These are phyloP conservation scores for Penicillium cinerascens DNA, from an alignment of 495 filamentous ascomycete genomes.

Conservation along the genomic window DNA sequence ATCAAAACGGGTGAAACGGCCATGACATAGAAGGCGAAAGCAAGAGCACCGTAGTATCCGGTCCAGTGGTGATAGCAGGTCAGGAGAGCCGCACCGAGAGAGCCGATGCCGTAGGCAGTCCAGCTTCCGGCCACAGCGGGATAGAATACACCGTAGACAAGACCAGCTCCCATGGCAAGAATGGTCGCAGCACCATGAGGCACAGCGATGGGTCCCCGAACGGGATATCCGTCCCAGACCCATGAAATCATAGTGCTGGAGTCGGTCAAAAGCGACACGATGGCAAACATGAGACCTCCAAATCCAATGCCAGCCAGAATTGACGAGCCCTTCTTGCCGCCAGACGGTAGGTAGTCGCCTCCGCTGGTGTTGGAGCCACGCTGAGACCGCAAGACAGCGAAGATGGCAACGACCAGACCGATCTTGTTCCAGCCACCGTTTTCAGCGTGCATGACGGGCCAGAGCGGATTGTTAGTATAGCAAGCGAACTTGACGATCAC, in stretches of 20 bases:
- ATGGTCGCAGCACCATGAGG: constrained; percentile 86
- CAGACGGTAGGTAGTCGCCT: constrained; percentile 46
- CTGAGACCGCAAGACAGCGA: constrained; percentile 70
- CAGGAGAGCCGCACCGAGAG: constrained; percentile 73
- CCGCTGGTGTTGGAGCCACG: constrained; percentile 52
- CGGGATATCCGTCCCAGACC: constrained; percentile 98
- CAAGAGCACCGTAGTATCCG: constrained; percentile 83
- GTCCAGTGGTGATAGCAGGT: constrained; percentile 80
- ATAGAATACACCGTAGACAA: constrained; percentile 72
- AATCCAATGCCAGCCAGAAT: constrained; percentile 72
- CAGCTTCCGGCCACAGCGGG: constrained; percentile 70
- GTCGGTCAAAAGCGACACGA: constrained; percentile 92
- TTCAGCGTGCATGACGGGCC: constrained; percentile 83
- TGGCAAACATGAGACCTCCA: constrained; percentile 80
- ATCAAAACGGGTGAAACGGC: constrained; percentile 78
- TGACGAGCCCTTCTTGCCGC: constrained; percentile 61
- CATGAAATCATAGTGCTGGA: constrained; percentile 99
- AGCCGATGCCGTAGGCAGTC: constrained; percentile 76
- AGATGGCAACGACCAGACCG: constrained; percentile 69
- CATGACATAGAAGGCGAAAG: constrained; percentile 74
- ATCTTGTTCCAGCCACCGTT: constrained; percentile 94
- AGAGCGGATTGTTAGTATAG: constrained; percentile 95
- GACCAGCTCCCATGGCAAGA: constrained; percentile 77
- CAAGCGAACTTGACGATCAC: constrained; percentile 89
- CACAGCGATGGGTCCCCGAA: constrained; percentile 82